Evolutionary conservation across 179 eudicot species (phyloP).

Genomic region (Heliamphora pulchella): DNA sequence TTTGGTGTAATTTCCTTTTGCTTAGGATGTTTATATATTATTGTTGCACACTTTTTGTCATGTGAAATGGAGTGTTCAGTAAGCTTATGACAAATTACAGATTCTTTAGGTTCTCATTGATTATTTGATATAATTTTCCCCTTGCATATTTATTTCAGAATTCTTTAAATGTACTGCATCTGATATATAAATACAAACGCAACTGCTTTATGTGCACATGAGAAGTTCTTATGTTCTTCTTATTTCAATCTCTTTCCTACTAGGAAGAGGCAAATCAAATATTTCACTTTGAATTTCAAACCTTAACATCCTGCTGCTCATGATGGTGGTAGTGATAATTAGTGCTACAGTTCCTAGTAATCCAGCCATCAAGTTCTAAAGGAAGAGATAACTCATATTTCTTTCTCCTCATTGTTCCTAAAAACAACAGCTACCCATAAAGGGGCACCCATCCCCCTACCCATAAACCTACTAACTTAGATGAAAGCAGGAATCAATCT

Average conservation of each 20-base stretch:
- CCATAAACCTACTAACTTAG: background rate
- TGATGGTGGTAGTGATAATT: background rate
- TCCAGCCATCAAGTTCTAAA: background rate
- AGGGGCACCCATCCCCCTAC: background rate
- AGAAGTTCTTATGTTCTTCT: background rate
- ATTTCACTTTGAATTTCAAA: background rate
- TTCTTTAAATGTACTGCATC: background rate
- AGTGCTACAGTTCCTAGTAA: background rate
- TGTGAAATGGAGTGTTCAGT: background rate
- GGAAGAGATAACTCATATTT: background rate
- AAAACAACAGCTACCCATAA: background rate
- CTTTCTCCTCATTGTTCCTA: background rate
- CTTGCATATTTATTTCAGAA: background rate
- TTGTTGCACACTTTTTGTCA: background rate
- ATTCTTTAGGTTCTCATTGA: background rate
- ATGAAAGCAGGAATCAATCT: background rate
- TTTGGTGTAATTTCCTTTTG: background rate
- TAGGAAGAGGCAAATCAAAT: slow-evolving; percentile 4
- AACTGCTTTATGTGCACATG: background rate
- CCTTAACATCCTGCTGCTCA: background rate
- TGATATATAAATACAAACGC: background rate
- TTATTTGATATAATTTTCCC: background rate
- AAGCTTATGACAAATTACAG: background rate
- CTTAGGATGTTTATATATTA: background rate
- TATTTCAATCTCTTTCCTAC: background rate